Evolutionary conservation across 768 basidiomycete species (phyloP).

Genomic region (Lactarius evosmus): DNA sequence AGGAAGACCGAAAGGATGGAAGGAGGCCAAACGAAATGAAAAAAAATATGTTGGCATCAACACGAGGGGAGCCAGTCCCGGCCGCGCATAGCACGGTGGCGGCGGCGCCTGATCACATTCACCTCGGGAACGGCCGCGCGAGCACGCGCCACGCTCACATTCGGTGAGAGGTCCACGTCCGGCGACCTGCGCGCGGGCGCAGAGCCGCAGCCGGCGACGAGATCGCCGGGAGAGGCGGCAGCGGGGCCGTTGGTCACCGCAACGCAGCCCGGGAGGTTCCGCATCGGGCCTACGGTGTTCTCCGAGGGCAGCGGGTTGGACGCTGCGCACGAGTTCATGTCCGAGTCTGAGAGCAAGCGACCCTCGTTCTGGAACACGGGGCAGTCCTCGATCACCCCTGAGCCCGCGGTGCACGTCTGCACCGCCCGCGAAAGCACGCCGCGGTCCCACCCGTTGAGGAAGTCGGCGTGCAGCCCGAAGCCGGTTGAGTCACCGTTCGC

Average conservation of each 20-base stretch:
- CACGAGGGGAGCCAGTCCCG: neutral
- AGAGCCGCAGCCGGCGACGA: neutral
- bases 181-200: slow-evolving; percentile 3
- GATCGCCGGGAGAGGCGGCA: neutral
- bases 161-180: neutral
- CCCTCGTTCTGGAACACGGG: slow-evolving; percentile 4
- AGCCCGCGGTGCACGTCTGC: slow-evolving; percentile 30
- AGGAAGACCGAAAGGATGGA: neutral
- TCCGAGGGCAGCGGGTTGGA: neutral
- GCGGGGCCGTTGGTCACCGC: slow-evolving; percentile 4
- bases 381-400: slow-evolving; percentile 3
- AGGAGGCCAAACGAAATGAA: neutral
- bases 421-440: slow-evolving; percentile 40
- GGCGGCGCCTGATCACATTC: neutral
- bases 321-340: neutral
- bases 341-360: neutral
- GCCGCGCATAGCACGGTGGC: slow-evolving; percentile 22
- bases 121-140: neutral
- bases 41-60: neutral
- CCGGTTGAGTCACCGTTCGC: slow-evolving; percentile 45
- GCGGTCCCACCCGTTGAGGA: slow-evolving; percentile 42
- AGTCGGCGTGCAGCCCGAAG: slow-evolving; percentile 40
- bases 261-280: slow-evolving; percentile 8
- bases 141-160: neutral
- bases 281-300: neutral